Conservation (phyloP, 768 basidiomycete genomes). For the Kondoa subrosea region DNA sequence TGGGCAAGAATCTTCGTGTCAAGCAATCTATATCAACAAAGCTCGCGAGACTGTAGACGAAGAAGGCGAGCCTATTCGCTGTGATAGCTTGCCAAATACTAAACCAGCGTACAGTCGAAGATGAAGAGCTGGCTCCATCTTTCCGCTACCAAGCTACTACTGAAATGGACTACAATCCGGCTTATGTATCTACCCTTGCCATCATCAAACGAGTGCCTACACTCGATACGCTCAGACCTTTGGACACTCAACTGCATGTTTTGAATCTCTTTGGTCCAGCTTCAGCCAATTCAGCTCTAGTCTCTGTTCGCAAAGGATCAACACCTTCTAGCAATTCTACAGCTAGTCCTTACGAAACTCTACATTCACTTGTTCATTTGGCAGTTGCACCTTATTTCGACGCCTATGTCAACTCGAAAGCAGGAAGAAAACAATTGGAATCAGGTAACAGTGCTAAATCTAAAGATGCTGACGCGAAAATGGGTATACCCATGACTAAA, state of each 20-base stretch:
- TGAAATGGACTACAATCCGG: conserved; percentile 60
- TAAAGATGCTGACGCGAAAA: conserved; percentile 13
- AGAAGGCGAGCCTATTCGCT: background rate
- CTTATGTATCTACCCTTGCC: conserved; percentile 69
- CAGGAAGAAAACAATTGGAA: conserved; percentile 27
- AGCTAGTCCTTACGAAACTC: conserved; percentile 63
- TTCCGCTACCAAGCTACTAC: conserved; percentile 34
- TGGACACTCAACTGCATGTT: conserved; percentile 74
- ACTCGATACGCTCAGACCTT: conserved; percentile 60
- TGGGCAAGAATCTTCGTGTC: conserved; percentile 9
- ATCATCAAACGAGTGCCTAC: conserved; percentile 74
- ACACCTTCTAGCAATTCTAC: conserved; percentile 32
- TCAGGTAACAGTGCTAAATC: conserved; percentile 3
- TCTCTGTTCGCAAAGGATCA: conserved; percentile 42
- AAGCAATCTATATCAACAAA: conserved; percentile 20
- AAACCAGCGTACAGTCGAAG: background rate
- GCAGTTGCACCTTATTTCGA: conserved; percentile 98
- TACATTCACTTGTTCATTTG: conserved; percentile 84
- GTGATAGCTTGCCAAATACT: background rate
- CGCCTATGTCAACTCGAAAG: conserved; percentile 77
- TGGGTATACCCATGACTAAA: conserved; percentile 91
- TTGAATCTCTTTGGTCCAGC: conserved; percentile 53
- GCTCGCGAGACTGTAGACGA: background rate
- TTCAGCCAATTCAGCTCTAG: conserved; percentile 12
- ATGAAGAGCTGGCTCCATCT: conserved; percentile 5